Base-by-base conservation (phyloP, 192 early-diverging fungal genomes). In the Entomortierella beljakovae region DNA sequence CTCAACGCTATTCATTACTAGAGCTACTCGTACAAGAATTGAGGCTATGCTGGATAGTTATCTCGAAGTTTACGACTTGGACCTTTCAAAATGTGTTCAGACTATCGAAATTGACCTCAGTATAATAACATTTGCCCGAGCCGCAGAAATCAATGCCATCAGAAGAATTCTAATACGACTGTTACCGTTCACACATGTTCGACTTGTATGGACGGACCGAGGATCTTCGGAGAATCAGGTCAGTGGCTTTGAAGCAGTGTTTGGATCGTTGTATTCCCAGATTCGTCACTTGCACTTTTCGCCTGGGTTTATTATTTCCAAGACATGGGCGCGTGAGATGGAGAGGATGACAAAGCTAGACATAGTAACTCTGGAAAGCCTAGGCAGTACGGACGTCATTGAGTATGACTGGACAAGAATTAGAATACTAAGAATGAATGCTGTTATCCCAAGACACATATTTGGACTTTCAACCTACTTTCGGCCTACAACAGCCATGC, bases 41-140 rank as follows among this genome's bases (percentile, higher is more conserved):
- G 68, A 70, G 52, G 38, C 68, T 4, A 70, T 70, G 68, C 22
- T 70, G 28, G 68, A 70, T 22, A 37, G 49, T 18, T 70, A 70
- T 25, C 46, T 61, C 11, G 58, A 61, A 8, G 6, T 70, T 3
- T 70, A 70, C 26, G 52, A 38, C 10, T 52, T 70, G 6, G 59
- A 70, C 33, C 59, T 70, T n/a, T 58, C 68, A 31, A 70, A 70
- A 6, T 70, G 58, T 37, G 68, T 70, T 10, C 68, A 70, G 34
- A 70, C 68, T 2, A 51, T 70, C 2, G 68, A 70, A 29, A 58
- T 70, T 1, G 68, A 70, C 31, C 52, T 70, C 13, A 48, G 52
- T 20, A 32, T 70, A 0, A 11, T 70, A 23, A 33, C 42, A 15
- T 32, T 70, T 16, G 48, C 42, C 15, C 42, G 59, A 52, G 28